A percentile compares a stretch with the other conserved stretches of the same genome.
Conservation (phyloP, 805 yeast species). For the Wickerhamiella azyma region DNA sequence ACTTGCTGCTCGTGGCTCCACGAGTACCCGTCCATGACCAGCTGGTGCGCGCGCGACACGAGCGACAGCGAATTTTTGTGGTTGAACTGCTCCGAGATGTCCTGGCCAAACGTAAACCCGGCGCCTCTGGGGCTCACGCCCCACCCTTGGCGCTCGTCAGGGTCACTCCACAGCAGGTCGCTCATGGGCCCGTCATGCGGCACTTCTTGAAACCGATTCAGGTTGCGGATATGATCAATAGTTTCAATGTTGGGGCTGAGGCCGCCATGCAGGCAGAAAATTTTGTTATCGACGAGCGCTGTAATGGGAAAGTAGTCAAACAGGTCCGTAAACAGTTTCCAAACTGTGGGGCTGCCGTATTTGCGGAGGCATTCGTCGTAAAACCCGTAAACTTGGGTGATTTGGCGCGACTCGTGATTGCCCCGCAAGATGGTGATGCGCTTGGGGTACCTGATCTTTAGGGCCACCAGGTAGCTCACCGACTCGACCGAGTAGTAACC, state of each 20-base stretch:
- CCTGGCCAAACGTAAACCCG: slow-evolving; percentile 97
- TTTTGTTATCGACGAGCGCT: slow-evolving; percentile 83
- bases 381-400: slow-evolving; percentile 92
- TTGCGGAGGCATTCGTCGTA: slow-evolving; percentile 93
- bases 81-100: slow-evolving; percentile 87
- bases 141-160: slow-evolving; percentile 97
- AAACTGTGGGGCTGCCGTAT: slow-evolving; percentile 84
- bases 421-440: slow-evolving; percentile 91
- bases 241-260: slow-evolving; percentile 93
- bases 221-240: slow-evolving; percentile 83
- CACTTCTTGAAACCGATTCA: slow-evolving; percentile 89
- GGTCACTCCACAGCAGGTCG: slow-evolving; percentile 91
- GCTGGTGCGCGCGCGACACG: slow-evolving; percentile 92
- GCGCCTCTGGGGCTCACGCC: slow-evolving; percentile 98
- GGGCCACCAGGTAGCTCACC: slow-evolving; percentile 77
- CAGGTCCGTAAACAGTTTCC: slow-evolving; percentile 87
- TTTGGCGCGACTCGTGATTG: slow-evolving; percentile 90
- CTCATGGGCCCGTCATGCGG: slow-evolving; percentile 99
- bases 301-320: slow-evolving; percentile 94
- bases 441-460: slow-evolving; percentile 88
- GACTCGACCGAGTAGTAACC: slow-evolving; percentile 85
- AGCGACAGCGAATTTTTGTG: slow-evolving; percentile 79
- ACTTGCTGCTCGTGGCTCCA: slow-evolving; percentile 93
- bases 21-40: slow-evolving; percentile 93
- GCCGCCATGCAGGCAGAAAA: slow-evolving; percentile 95